These are phyloP conservation scores for Adansonia gregorii DNA, from an alignment of 441 rosid species.

Conservation along the genomic window DNA sequence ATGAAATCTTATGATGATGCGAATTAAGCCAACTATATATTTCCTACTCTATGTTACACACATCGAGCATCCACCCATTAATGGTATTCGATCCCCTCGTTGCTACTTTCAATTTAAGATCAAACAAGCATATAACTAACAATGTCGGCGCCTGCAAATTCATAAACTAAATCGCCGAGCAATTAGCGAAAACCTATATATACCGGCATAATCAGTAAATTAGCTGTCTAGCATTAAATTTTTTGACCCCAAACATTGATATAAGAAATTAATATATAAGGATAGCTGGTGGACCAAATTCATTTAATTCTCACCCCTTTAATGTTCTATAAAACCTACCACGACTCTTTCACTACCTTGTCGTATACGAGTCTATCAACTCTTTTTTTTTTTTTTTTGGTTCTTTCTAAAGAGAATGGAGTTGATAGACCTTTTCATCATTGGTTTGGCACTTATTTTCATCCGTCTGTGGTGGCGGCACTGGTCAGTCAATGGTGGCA, in stretches of 20 bases:
- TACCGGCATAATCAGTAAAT: background rate
- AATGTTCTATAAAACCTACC: conserved; percentile 23
- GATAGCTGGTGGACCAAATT: conserved; percentile 28
- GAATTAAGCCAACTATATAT: background rate
- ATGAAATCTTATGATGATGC: background rate
- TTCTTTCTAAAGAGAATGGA: conserved; percentile 45
- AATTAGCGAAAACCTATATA: background rate
- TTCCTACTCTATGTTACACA: background rate
- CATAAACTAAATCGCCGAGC: conserved; percentile 9
- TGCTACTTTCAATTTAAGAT: background rate
- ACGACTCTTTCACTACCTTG: background rate
- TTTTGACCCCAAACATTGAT: background rate
- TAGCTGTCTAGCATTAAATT: conserved; percentile 1
- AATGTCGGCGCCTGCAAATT: background rate
- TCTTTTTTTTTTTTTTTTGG: background rate
- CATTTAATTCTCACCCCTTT: conserved; percentile 23
- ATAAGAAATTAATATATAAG: conserved; percentile 2
- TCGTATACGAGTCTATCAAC: background rate
- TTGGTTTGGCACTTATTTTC: conserved; percentile 42
- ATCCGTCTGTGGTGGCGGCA: conserved; percentile 66
- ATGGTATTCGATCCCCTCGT: background rate
- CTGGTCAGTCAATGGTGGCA: conserved; percentile 31
- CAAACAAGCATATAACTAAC: background rate
- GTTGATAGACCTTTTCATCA: conserved; percentile 46
- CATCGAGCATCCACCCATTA: background rate